A percentile compares a stretch with the other conserved stretches of the same genome.
Evolutionary conservation across 805 yeast species (phyloP).

Genomic region (Starmerella asiatica): DNA sequence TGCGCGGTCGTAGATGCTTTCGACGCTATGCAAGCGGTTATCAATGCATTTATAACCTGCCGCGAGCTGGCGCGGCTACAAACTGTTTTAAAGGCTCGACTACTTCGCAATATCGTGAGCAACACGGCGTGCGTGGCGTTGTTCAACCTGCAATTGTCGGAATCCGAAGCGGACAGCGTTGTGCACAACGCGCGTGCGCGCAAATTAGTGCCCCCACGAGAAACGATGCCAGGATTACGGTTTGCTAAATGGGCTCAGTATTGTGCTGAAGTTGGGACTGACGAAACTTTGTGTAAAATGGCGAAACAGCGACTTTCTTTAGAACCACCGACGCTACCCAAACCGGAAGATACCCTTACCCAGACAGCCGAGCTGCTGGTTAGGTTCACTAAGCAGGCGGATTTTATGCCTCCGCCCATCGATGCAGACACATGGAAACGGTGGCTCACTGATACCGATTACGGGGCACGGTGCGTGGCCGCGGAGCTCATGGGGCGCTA

Average conservation of each 20-base stretch:
- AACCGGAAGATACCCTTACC: neutral
- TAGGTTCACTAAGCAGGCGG: neutral
- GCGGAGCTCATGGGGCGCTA: constrained; percentile 8
- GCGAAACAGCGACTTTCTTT: too few relatives aligned
- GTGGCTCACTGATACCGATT: neutral
- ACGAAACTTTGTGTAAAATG: neutral
- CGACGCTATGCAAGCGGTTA: constrained; percentile 1
- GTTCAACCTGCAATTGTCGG: constrained; percentile 3
- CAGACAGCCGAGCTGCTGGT: too few relatives aligned
- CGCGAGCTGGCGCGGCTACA: constrained; percentile 6
- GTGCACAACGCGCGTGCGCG: neutral
- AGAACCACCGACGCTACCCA: neutral
- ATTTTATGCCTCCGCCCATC: neutral
- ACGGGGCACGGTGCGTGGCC: constrained; percentile 5
- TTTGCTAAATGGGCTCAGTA: constrained; percentile 4
- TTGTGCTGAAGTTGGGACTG: neutral
- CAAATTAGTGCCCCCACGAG: neutral
- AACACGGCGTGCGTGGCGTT: constrained; percentile 6
- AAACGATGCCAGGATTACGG: constrained; percentile 6
- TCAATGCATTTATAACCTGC: constrained; percentile 1
- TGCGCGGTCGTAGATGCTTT: neutral
- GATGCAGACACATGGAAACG: neutral
- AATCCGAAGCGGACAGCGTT: constrained; percentile 7
- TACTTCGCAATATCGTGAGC: constrained; percentile 1
- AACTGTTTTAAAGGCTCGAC: constrained; percentile 1